Conservation (phyloP, 2,329 filamentous ascomycete species). For the Aureobasidium lini region DNA sequence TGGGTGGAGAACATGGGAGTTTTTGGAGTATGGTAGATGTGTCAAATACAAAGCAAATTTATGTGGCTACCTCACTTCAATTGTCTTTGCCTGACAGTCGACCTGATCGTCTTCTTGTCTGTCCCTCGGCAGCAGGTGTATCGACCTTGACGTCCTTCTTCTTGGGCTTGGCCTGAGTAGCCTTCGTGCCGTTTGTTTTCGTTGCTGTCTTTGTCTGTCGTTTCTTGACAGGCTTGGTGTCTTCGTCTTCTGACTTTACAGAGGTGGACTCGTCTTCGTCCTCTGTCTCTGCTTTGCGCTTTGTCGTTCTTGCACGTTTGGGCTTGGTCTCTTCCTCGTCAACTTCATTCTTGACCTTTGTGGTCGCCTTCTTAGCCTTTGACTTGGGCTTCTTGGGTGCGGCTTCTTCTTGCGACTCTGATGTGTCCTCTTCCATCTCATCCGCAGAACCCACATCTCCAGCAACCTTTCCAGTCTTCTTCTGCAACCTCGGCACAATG, state of each 20-base stretch:
- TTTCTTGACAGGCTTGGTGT: background rate
- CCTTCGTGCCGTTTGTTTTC: background rate
- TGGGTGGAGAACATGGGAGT: no score
- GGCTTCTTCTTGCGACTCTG: conserved; percentile 8
- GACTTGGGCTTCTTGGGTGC: background rate
- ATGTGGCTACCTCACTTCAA: background rate
- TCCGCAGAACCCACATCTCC: conserved; percentile 34
- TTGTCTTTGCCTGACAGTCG: background rate
- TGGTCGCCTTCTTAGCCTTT: background rate
- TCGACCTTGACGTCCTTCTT: conserved; percentile 45
- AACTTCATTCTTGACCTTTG: background rate
- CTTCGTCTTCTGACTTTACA: background rate
- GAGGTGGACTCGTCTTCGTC: background rate
- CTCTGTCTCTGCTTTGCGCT: background rate
- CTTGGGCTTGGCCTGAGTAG: background rate
- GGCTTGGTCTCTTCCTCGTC: background rate
- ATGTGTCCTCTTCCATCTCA: background rate
- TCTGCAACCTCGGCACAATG: conserved; percentile 76
- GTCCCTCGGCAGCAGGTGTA: background rate
- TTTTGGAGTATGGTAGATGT: no score
- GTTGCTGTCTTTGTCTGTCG: background rate
- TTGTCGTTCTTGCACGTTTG: background rate
- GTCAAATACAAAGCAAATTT: no score
- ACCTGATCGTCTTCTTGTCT: conserved; percentile 1
- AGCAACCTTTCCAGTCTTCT: conserved; percentile 61